These are phyloP conservation scores for Gautieria morchelliformis DNA, from an alignment of 768 basidiomycete species.

Conservation along the genomic window DNA sequence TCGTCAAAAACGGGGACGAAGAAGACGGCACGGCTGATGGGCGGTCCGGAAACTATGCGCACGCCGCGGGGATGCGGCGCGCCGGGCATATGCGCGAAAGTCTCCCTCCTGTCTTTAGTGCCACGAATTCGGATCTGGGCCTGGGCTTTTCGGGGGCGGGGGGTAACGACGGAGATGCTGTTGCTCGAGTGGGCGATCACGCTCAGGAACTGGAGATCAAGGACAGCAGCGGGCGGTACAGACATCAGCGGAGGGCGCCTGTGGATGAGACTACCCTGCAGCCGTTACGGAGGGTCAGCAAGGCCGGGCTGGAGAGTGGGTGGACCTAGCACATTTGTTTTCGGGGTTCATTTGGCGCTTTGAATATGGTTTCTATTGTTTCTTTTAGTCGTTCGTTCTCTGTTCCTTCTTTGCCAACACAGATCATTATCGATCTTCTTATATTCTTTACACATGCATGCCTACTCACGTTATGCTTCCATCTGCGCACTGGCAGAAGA, in stretches of 20 bases:
- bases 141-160: conserved; percentile 21
- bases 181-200: conserved; percentile 46
- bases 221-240: conserved; percentile 75
- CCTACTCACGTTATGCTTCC: too few species aligned
- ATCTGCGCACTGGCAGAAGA: too few species aligned
- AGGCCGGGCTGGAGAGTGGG: conserved; percentile 79
- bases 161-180: conserved; percentile 20
- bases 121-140: conserved; percentile 19
- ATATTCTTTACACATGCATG: too few species aligned
- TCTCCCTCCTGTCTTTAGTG: conserved; percentile 46
- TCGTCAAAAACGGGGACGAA: conserved; percentile 35
- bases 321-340: conserved; percentile 7
- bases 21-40: conserved; percentile 20
- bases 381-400: background rate
- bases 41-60: conserved; percentile 28
- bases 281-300: conserved; percentile 83
- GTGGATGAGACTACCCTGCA: conserved; percentile 84
- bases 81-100: conserved; percentile 66
- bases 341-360: background rate
- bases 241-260: conserved; percentile 79
- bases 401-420: too few species aligned
- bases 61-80: conserved; percentile 40
- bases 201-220: conserved; percentile 85
- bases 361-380: background rate
- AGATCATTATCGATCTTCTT: too few species aligned